Conservation (phyloP, 176 grass and related monocot species). For the Aegilops bicornis region DNA sequence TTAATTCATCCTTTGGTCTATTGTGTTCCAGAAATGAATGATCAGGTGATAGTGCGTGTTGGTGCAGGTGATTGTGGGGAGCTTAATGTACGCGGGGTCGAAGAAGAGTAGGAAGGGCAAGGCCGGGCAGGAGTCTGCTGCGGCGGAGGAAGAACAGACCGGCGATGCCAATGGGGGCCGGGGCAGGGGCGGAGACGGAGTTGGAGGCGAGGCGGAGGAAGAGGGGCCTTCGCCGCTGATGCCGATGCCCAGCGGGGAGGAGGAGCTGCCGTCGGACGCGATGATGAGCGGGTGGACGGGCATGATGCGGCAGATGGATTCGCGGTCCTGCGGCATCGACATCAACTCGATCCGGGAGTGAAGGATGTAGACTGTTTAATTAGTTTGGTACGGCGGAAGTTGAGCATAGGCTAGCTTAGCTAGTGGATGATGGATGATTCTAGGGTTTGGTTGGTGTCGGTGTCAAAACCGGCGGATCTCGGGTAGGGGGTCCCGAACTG, state of each 20-base stretch:
- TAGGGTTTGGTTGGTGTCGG: too few relatives aligned
- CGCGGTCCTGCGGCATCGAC: conserved; percentile 32
- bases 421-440: too few relatives aligned
- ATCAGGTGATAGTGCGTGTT: too few relatives aligned
- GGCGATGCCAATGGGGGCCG: neutral
- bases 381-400: too few relatives aligned
- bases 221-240: neutral
- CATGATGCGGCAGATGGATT: conserved; percentile 49
- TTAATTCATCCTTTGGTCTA: too few relatives aligned
- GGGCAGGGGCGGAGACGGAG: neutral
- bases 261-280: neutral
- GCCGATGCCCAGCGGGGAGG: neutral
- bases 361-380: neutral
- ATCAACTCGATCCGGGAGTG: conserved; percentile 44
- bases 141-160: neutral
- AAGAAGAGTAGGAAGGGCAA: conserved; percentile 55
- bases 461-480: too few relatives aligned
- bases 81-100: conserved; percentile 45
- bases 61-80: conserved; percentile 49
- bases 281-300: conserved; percentile 44
- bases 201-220: neutral
- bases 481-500: too few relatives aligned
- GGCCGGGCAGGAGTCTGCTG: neutral
- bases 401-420: too few relatives aligned
- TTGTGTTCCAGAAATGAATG: too few relatives aligned